Evolutionary conservation across 352 stramenopile genomes (phyloP).

Genomic region (Phytophthora pluvialis): DNA sequence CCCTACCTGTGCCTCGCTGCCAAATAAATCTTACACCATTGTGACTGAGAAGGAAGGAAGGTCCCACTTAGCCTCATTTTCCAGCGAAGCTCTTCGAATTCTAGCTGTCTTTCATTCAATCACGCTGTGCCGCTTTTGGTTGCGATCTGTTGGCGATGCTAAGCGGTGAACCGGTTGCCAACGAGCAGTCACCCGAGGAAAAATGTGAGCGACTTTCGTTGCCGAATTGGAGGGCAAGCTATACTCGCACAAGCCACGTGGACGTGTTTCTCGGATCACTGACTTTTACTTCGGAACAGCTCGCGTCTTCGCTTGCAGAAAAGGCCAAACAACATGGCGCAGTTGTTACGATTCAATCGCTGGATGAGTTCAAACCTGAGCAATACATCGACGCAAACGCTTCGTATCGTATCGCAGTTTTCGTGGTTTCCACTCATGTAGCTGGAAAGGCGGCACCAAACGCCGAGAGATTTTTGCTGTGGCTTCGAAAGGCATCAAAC

Average conservation of each 20-base stretch:
- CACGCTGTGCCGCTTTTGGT: neutral
- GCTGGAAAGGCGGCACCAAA: slow-evolving; percentile 87
- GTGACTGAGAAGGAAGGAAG: neutral
- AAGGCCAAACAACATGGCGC: slow-evolving; percentile 53
- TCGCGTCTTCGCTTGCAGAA: slow-evolving; percentile 50
- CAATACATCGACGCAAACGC: slow-evolving; percentile 36
- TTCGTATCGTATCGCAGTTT: slow-evolving; percentile 56
- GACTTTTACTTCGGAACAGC: slow-evolving; percentile 93
- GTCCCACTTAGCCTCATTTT: neutral
- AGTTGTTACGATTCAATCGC: slow-evolving; percentile 11
- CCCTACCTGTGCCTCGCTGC: neutral
- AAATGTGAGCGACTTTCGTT: neutral
- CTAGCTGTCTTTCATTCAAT: neutral
- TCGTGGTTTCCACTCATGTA: slow-evolving; percentile 92
- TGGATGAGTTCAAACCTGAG: slow-evolving; percentile 52
- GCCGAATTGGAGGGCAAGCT: neutral
- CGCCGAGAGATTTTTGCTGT: slow-evolving; percentile 21
- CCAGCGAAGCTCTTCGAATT: neutral
- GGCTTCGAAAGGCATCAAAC: slow-evolving; percentile 12
- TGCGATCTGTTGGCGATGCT: neutral
- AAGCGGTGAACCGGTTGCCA: no score
- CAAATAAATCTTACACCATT: neutral
- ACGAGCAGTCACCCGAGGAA: neutral
- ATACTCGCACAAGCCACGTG: slow-evolving; percentile 35
- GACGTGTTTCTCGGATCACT: slow-evolving; percentile 91